Base-by-base conservation (phyloP, 495 filamentous ascomycete genomes). In the Trichoderma erinaceum region DNA sequence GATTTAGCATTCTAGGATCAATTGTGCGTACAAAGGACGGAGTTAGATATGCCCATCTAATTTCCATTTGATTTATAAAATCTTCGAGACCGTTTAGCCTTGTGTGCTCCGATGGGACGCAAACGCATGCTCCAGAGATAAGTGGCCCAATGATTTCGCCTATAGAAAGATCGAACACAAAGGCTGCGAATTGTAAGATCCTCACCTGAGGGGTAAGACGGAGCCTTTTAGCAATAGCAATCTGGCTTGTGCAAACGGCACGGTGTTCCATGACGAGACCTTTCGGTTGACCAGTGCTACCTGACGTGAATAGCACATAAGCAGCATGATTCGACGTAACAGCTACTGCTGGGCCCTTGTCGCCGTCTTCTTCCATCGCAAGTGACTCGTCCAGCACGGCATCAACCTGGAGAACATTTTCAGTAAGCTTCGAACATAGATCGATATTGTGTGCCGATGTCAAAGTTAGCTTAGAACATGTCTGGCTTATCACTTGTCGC, bases 151-250 rank as follows among this genome's bases (percentile, higher is more conserved):
- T 76, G 68, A 83, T 83, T 38, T 80, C 79, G 43, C 77, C 73
- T 18, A 83, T 77, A 64, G 76, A 81, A n/a, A 80, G 76, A 63
- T 85, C 83, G 63, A 85, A 85, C 1, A 79, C 76, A 50, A 79
- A 83, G 0, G 82, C 79, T 10, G 81, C 80, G 65, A 85, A 88
- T 69, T 88, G 85, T 8, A 88, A 69, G 0, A 81, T 75, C 4
- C 81, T 70, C 5, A 80, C 78, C 0, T 69, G 41, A 0, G 77
- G 64, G 27, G 74, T 69, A 52, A 85, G 73, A 16, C 73, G 52
- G 11, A 83, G 65, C 0, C 72, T 71, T 8, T 68, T 70, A 12
- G 75, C 76, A 67, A 82, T 80, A 38, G 48, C 29, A 4, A 27
- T 38, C 1, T 48, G 5, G 41, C 70, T 70, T 12, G 70, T 84